A percentile compares a stretch with the other conserved stretches of the same genome.
Evolutionary conservation across 2,329 filamentous ascomycete species (phyloP).

Genomic region (Didymella arachidicola): DNA sequence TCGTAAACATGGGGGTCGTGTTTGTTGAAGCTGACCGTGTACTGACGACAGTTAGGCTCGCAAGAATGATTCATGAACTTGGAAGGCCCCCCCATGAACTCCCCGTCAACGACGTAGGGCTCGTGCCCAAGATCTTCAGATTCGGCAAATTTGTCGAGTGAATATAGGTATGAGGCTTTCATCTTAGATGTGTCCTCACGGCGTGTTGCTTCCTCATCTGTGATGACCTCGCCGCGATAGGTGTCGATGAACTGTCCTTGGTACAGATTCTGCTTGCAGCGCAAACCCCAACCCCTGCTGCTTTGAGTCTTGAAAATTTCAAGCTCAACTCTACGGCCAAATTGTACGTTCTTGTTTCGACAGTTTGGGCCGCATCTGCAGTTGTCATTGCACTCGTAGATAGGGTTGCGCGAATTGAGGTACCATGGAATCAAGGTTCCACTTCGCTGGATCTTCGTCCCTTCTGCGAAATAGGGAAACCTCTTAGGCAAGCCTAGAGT

Average conservation of each 20-base stretch:
- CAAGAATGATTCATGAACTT: constrained; percentile 87
- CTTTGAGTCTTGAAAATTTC: constrained; percentile 75
- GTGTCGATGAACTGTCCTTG: constrained; percentile 81
- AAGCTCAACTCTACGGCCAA: constrained; percentile 73
- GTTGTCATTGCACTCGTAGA: constrained; percentile 81
- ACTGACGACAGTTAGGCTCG: constrained; percentile 79
- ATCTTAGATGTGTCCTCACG: constrained; percentile 67
- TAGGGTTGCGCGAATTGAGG: constrained; percentile 56
- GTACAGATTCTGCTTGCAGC: constrained; percentile 68
- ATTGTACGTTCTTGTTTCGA: constrained; percentile 78
- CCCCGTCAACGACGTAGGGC: constrained; percentile 66
- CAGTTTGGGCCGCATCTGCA: constrained; percentile 72
- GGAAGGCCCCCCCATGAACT: constrained; percentile 79
- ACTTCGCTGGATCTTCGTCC: constrained; percentile 35
- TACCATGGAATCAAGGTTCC: constrained; percentile 54
- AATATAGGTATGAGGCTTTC: constrained; percentile 83
- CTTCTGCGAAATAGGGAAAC: constrained; percentile 67
- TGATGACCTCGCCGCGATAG: constrained; percentile 71
- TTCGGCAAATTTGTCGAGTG: constrained; percentile 79
- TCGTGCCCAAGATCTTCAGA: constrained; percentile 59
- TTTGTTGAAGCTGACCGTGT: constrained; percentile 79
- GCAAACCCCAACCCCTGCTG: constrained; percentile 80
- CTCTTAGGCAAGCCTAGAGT: constrained; percentile 54
- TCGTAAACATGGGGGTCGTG: constrained; percentile 78
- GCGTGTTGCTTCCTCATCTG: constrained; percentile 65